A percentile compares a stretch with the other conserved stretches of the same genome.
These are phyloP conservation scores for Nakazawaea peltata DNA, from an alignment of 805 yeast genomes.

Conservation along the genomic window DNA sequence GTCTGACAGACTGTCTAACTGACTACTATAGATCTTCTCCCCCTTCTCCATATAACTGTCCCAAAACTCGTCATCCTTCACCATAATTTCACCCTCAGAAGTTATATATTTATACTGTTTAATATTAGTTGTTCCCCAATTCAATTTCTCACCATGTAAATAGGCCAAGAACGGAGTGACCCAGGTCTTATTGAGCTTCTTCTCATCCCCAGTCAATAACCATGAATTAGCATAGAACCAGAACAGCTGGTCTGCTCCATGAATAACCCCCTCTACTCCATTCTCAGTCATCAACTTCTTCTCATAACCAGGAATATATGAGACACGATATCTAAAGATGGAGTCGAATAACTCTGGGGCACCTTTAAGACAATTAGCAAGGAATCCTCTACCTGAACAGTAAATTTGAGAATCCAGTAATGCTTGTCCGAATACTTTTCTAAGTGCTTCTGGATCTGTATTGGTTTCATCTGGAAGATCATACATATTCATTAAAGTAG, in stretches of 20 bases:
- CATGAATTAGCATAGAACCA: slow-evolving; percentile 25
- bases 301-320: slow-evolving; percentile 4
- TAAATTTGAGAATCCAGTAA: slow-evolving; percentile 31
- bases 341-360: slow-evolving; percentile 7
- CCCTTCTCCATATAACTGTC: slow-evolving; percentile 9
- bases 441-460: slow-evolving; percentile 14
- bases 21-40: slow-evolving; percentile 4
- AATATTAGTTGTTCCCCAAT: slow-evolving; percentile 23
- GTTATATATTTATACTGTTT: slow-evolving; percentile 20
- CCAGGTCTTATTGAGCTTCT: slow-evolving; percentile 10
- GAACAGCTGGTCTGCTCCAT: slow-evolving; percentile 6
- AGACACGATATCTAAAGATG: slow-evolving; percentile 11
- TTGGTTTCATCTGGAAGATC: slow-evolving; percentile 11
- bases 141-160: slow-evolving; percentile 15
- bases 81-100: slow-evolving; percentile 20
- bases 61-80: slow-evolving; percentile 25
- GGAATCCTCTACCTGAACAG: slow-evolving; percentile 27
- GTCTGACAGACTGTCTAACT: too few relatives aligned
- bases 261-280: slow-evolving; percentile 9
- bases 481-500: slow-evolving; percentile 14
- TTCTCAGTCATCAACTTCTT: not conserved
- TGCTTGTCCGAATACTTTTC: slow-evolving; percentile 23
- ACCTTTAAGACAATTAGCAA: slow-evolving; percentile 21
- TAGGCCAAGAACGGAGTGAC: slow-evolving; percentile 22
- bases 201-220: slow-evolving; percentile 16